Conservation (phyloP, 371 early-diverging fungal species). For the Mucor sp. region DNA sequence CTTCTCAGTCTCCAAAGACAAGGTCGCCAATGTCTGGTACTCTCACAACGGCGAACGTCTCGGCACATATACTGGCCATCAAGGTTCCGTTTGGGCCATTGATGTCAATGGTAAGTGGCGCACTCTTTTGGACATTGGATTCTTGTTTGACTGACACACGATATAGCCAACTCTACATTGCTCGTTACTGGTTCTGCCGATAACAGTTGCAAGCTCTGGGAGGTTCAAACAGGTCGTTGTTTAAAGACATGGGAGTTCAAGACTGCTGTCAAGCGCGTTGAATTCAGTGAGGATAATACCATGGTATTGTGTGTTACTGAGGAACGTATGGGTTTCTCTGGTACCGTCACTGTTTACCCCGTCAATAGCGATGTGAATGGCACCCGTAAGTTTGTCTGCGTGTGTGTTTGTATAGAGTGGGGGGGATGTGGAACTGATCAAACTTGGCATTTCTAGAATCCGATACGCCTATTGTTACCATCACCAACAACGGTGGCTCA, state of each 20-base stretch:
- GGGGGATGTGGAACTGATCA: background rate
- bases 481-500: conserved; percentile 69
- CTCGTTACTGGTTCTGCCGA: conserved; percentile 96
- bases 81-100: conserved; percentile 95
- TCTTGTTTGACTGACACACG: background rate
- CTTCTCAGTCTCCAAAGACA: conserved; percentile 97
- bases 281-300: conserved; percentile 88
- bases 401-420: no score
- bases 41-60: conserved; percentile 97
- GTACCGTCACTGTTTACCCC: conserved; percentile 80
- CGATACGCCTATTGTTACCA: conserved; percentile 70
- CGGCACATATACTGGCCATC: conserved; percentile 95
- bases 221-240: conserved; percentile 90
- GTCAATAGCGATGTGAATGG: conserved; percentile 67
- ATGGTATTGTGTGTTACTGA: conserved; percentile 93
- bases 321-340: conserved; percentile 92
- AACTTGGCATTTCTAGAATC: conserved; percentile 51
- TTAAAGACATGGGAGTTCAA: conserved; percentile 88
- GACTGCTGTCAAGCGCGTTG: conserved; percentile 93
- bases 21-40: conserved; percentile 92
- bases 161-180: conserved; percentile 64
- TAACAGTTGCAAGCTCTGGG: conserved; percentile 94
- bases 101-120: conserved; percentile 78
- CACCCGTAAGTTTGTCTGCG: conserved; percentile 15
- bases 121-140: background rate